Evolutionary conservation across 1,284 basidiomycete genomes (phyloP).

Genomic region (Salmacisia buchloeana): DNA sequence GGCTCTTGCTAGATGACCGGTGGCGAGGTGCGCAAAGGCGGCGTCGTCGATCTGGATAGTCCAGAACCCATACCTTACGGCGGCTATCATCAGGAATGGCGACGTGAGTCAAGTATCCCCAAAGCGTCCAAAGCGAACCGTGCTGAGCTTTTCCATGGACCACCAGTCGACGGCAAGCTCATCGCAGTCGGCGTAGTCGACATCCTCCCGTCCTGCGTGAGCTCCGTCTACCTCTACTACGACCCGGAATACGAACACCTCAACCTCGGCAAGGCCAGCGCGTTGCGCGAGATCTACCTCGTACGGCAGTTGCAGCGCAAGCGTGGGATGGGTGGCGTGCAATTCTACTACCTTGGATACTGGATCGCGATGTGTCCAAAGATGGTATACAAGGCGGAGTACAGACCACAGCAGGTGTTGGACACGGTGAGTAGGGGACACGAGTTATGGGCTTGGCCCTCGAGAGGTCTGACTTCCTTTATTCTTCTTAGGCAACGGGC

Average conservation of each 20-base stretch:
- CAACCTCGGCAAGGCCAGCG: constrained; percentile 67
- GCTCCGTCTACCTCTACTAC: constrained; percentile 94
- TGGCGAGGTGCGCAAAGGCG: constrained; percentile 3
- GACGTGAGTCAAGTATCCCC: constrained; percentile 16
- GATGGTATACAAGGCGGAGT: constrained; percentile 95
- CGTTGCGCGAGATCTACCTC: constrained; percentile 35
- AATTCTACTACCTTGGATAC: constrained; percentile 52
- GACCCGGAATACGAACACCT: constrained; percentile 69
- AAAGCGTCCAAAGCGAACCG: neutral
- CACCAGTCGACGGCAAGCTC: constrained; percentile 62
- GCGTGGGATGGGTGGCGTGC: constrained; percentile 10
- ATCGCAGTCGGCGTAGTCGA: constrained; percentile 86
- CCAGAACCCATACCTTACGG: constrained; percentile 24
- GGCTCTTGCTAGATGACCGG: neutral
- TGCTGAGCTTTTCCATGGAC: neutral
- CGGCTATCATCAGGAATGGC: constrained; percentile 45
- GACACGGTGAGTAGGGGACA: constrained; percentile 64
- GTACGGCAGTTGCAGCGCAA: constrained; percentile 26
- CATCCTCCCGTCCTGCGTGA: constrained; percentile 80
- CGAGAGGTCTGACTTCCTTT: neutral
- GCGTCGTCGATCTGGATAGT: neutral
- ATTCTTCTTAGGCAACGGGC: too few relatives aligned
- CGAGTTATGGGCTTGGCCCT: neutral
- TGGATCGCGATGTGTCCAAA: constrained; percentile 88
- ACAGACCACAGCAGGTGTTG: constrained; percentile 75